phyloP scores from a whole-genome alignment of 1,284 basidiomycete genomes.

The Apiotrichum montevideense region DNA sequence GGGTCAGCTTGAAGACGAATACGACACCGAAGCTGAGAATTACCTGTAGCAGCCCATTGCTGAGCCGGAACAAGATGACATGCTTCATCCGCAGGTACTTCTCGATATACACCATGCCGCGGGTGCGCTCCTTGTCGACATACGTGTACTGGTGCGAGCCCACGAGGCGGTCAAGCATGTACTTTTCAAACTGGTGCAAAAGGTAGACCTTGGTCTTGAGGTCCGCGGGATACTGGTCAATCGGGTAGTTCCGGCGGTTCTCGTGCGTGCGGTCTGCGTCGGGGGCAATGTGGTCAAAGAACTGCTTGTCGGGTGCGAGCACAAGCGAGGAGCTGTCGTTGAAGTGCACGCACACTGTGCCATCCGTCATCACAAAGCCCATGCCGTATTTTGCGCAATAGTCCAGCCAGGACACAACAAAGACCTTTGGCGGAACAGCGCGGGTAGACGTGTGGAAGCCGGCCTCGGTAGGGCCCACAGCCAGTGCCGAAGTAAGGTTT shows the following conservation, averaged over 20 bases:
- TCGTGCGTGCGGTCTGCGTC: conserved; percentile 24
- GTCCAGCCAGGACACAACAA: conserved; percentile 96
- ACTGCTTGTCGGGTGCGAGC: conserved; percentile 76
- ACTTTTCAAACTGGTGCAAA: conserved; percentile 83
- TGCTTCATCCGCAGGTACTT: conserved; percentile 95
- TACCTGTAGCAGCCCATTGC: conserved; percentile 86
- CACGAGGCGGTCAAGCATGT: conserved; percentile 81
- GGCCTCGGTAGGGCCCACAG: not conserved
- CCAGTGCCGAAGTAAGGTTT: conserved; percentile 53
- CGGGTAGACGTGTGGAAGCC: not conserved
- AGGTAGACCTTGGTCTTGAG: conserved; percentile 83
- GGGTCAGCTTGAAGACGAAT: too few relatives aligned
- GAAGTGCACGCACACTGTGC: conserved; percentile 90
- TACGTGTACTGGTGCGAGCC: conserved; percentile 72
- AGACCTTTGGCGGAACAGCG: conserved; percentile 61
- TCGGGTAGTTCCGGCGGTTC: conserved; percentile 39
- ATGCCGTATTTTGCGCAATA: conserved; percentile 98
- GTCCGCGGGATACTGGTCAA: conserved; percentile 48
- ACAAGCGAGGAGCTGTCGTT: conserved; percentile 87
- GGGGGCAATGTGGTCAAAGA: conserved; percentile 70
- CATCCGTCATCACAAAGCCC: conserved; percentile 93
- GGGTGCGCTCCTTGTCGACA: conserved; percentile 60
- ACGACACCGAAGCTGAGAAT: not conserved
- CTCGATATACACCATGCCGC: conserved; percentile 89
- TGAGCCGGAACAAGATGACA: conserved; percentile 92